A percentile compares a stretch with the other conserved stretches of the same genome.
Conservation (phyloP, 2,329 filamentous ascomycete species). For the Cladosporium velox region DNA sequence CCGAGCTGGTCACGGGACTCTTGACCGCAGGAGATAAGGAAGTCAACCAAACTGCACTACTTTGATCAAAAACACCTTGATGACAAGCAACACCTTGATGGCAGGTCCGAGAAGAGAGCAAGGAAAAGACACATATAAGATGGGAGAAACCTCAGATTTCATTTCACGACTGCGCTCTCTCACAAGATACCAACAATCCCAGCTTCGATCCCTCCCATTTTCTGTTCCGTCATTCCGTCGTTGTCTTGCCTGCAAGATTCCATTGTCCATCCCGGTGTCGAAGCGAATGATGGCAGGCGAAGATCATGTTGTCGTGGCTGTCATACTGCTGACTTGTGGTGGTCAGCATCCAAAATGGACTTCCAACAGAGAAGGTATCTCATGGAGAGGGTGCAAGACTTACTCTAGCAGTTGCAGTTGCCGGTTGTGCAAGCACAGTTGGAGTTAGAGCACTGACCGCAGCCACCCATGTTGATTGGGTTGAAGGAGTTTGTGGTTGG, state of each 20-base stretch:
- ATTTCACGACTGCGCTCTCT: constrained; percentile 11
- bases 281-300: constrained; percentile 16
- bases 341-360: background rate
- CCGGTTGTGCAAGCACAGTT: constrained; percentile 33
- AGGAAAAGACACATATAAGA: constrained; percentile 6
- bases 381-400: background rate
- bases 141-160: constrained; percentile 8
- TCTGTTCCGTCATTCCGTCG: background rate
- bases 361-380: background rate
- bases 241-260: background rate
- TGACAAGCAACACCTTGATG: constrained; percentile 15
- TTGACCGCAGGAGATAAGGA: background rate
- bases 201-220: constrained; percentile 1
- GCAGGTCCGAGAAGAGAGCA: background rate
- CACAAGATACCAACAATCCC: constrained; percentile 1
- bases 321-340: constrained; percentile 16
- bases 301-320: constrained; percentile 2
- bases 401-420: constrained; percentile 34
- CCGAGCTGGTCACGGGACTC: background rate
- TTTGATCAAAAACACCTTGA: constrained; percentile 19
- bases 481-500: constrained; percentile 19
- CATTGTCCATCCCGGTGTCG: constrained; percentile 16
- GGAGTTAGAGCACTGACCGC: constrained; percentile 34
- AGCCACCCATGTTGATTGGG: constrained; percentile 36
- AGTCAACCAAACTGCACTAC: constrained; percentile 4